Evolutionary conservation across 345 rosid species (phyloP), one percentile per base, ranked within the genome.

Genomic region (Populus deltoides): DNA sequence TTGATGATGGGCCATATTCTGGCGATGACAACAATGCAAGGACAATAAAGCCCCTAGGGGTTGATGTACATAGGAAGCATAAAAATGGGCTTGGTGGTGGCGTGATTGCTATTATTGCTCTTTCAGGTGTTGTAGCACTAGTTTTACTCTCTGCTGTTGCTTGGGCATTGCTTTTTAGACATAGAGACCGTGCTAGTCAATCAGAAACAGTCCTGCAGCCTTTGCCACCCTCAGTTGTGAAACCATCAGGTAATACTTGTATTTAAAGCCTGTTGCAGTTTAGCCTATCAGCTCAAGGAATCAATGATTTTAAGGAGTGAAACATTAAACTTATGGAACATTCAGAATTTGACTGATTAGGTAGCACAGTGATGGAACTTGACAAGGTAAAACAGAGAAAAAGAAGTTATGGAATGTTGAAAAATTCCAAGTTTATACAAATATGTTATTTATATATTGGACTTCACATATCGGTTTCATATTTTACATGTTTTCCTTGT

Each of bases 21-120:
- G 91, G 91, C 75, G 80, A 66, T 81, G 74, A 82, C 74, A 86
- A 86, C 73, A 89, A 89, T 82, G 87, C 81, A 68, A 86, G 92
- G 86, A 80, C 84, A 7, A 75, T 84, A 81, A 96, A 92, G 84
- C 99, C 99, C 20, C 82, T 92, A 0, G 99, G 98, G n/a, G 98
- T 93, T 74, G 91, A 91, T 82, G 91, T 92, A 75, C 86, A 76
- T 7, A 90, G 87, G 84, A 83, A 31, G 77, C 91, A 47, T 63
- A 92, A 80, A 81, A 70, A 71, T 24, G 81, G 85, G 74, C 91
- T 96, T 75, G 85, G 85, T 67, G 89, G 85, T 29, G 92, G 93
- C 33, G 80, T 78, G 41, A 83, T 96, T 81, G 89, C 91, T 71
- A 85, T 96, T 80, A 86, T 93, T 81, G 90, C 87, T 62, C 82